A percentile compares a stretch with the other conserved stretches of the same genome.
phyloP scores from a whole-genome alignment of 345 rosid species.

The Eucalyptus melliodora region DNA sequence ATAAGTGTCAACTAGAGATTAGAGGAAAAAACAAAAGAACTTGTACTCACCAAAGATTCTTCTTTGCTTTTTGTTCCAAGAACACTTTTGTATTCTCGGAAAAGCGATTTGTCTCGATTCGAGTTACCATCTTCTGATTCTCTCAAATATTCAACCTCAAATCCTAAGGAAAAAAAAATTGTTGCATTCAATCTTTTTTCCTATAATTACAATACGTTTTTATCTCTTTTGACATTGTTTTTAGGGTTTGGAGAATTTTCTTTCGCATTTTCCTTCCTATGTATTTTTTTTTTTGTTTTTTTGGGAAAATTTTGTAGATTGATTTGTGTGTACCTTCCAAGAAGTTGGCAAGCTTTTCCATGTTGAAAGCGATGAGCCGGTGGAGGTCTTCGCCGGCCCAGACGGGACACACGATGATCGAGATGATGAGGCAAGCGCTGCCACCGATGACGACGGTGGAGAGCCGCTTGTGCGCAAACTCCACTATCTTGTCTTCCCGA shows the following conservation, averaged over 20 bases:
- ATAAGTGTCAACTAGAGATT: not conserved
- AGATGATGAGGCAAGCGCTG: slow-evolving; percentile 20
- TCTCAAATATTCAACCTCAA: slow-evolving; percentile 39
- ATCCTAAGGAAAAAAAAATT: slow-evolving; percentile 10
- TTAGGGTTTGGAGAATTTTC: not conserved
- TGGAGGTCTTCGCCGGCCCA: slow-evolving; percentile 73
- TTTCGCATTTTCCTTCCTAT: not conserved
- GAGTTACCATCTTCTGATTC: not conserved
- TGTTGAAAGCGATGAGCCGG: slow-evolving; percentile 21
- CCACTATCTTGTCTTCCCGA: slow-evolving; percentile 34
- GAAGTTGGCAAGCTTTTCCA: slow-evolving; percentile 44
- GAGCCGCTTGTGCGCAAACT: slow-evolving; percentile 45
- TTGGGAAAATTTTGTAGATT: not conserved
- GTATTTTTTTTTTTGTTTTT: not conserved
- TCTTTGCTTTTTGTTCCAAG: slow-evolving; percentile 49
- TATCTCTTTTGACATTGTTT: not conserved
- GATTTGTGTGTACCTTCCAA: slow-evolving; percentile 26
- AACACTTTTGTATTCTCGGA: slow-evolving; percentile 39
- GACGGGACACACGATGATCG: slow-evolving; percentile 41
- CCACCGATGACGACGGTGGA: slow-evolving; percentile 60
- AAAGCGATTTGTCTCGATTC: slow-evolving; percentile 1
- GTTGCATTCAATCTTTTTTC: not conserved
- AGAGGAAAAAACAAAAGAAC: too few species aligned
- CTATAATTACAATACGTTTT: not conserved
- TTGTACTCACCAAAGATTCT: slow-evolving; percentile 51